Percentiles rank a stretch among this genome's conserved stretches.
phyloP scores from a whole-genome alignment of 495 filamentous ascomycete species.

The Aspergillus olivimuriae region DNA sequence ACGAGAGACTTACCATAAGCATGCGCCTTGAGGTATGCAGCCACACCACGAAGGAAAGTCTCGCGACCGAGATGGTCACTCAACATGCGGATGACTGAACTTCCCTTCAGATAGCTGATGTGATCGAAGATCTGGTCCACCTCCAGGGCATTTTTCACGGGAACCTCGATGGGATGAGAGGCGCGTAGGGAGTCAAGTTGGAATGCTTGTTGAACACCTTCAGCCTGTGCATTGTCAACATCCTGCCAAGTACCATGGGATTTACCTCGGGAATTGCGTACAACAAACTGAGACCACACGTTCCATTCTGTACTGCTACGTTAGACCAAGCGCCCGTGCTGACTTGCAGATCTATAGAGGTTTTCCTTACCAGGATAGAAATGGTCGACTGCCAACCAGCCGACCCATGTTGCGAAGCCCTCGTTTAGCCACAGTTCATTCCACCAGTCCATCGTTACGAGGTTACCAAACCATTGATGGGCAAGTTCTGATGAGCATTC shows the following conservation, averaged over 20 bases:
- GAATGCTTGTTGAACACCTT: constrained; percentile 87
- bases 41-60: constrained; percentile 82
- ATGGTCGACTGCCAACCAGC: constrained; percentile 87
- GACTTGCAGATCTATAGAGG: too few relatives aligned
- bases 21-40: constrained; percentile 80
- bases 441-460: constrained; percentile 81
- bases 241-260: constrained; percentile 6
- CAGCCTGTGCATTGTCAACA: constrained; percentile 53
- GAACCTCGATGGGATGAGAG: constrained; percentile 92
- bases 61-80: constrained; percentile 77
- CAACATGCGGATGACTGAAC: constrained; percentile 91
- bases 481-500: constrained; percentile 58
- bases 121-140: constrained; percentile 95
- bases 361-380: constrained; percentile 70
- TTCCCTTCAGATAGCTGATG: constrained; percentile 94
- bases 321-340: too few relatives aligned
- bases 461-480: constrained; percentile 98
- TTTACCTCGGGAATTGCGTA: constrained; percentile 55
- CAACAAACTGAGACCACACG: constrained; percentile 91
- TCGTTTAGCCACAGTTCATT: constrained; percentile 96
- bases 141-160: constrained; percentile 81
- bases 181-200: constrained; percentile 79
- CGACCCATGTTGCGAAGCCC: constrained; percentile 97
- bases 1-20: constrained; percentile 51
- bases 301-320: constrained; percentile 61